These are phyloP conservation scores for Russula sp. DNA, from an alignment of 768 basidiomycete genomes.

Conservation along the genomic window DNA sequence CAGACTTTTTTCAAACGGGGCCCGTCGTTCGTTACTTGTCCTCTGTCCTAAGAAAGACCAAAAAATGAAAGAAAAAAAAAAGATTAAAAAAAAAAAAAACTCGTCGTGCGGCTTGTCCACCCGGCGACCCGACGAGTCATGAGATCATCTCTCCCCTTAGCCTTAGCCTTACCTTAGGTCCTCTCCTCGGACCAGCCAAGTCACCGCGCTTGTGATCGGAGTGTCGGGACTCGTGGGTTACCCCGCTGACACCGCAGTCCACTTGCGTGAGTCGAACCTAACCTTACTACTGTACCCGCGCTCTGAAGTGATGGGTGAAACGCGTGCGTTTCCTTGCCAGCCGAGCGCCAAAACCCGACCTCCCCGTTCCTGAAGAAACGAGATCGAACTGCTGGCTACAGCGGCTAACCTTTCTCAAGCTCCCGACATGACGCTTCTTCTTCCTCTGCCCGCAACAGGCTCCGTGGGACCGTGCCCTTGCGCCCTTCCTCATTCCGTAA, in stretches of 20 bases:
- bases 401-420: constrained; percentile 30
- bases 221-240: constrained; percentile 13
- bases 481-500: constrained; percentile 30
- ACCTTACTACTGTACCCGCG: constrained; percentile 12
- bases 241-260: constrained; percentile 18
- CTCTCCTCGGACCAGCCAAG: constrained; percentile 11
- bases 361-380: constrained; percentile 25
- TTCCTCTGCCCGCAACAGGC: constrained; percentile 22
- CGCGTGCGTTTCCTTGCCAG: constrained; percentile 29
- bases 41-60: background rate
- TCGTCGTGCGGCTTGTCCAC: background rate
- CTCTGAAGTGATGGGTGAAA: constrained; percentile 16
- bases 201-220: constrained; percentile 20
- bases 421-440: constrained; percentile 21
- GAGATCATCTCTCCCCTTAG: background rate
- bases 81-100: background rate
- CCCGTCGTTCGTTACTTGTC: constrained; percentile 3
- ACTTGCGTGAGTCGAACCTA: constrained; percentile 2
- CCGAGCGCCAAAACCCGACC: constrained; percentile 27
- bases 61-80: too few relatives aligned
- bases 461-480: constrained; percentile 26
- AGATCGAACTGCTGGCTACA: constrained; percentile 27
- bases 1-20: constrained; percentile 23
- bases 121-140: constrained; percentile 15
- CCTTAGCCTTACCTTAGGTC: too few relatives aligned